Evolutionary conservation across 179 eudicot species (phyloP), one percentile per base, ranked within the genome.

Genomic region (Silene vulgaris): DNA sequence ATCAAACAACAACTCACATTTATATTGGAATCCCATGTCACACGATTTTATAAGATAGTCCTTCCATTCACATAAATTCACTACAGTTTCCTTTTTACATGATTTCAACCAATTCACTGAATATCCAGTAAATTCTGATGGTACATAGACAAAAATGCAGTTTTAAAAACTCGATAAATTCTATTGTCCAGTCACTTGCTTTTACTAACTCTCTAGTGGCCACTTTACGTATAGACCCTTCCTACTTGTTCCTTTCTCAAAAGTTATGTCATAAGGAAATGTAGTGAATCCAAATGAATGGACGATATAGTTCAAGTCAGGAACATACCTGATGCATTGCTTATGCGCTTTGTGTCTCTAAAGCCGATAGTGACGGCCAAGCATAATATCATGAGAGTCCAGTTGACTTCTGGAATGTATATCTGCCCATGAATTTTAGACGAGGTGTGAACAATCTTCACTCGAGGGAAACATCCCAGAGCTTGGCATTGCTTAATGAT

Each of bases 371-470:
- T 88, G 37, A 91, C 92, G 45, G 98, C 92, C 82, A 93, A 71
- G 70, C 98, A 93, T 66, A 93, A 77, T 37, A 87, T 3, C 98
- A 93, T 93, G 81, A 93, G 73, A 62, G 76, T 85, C 98, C 98
- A 93, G 77, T 93, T 93, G 69, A 93, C 85, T 85, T 86, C 91
- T 0, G 97, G 99, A 71, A 96, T 96, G 82, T 96, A 96, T 35
- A 96, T 96, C 85, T 89, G 97, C 17, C 97, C 97, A 21, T 89
- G 94, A 14, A 86, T 43, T 68, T 91, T 89, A 56, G 90, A 86
- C 0, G 96, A 93, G 0, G 98, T 93, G 74, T 93, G 96, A 14
- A 93, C 90, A 52, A 91, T 86, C 79, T 91, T 93, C 76, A 91
- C 97, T 21, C 85, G 88, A 1, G 97, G 98, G 76, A 93, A 93